Conservation (phyloP, 805 yeast species). For the Monosporozyma servazzii region DNA sequence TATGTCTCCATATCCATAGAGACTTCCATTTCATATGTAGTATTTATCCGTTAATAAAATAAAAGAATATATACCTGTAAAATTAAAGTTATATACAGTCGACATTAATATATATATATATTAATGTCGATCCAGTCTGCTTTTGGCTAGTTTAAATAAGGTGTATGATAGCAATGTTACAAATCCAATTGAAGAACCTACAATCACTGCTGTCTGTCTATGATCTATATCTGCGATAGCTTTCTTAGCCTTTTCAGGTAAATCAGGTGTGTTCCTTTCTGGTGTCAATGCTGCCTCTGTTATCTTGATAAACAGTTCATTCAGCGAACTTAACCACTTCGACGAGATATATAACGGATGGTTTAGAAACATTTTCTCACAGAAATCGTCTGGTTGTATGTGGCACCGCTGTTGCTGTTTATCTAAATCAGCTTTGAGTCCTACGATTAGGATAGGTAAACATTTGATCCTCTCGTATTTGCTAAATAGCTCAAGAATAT, state of each 20-base stretch:
- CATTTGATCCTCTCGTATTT: conserved; percentile 49
- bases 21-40: neutral
- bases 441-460: conserved; percentile 81
- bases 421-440: conserved; percentile 89
- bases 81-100: neutral
- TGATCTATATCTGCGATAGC: conserved; percentile 37
- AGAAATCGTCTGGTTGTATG: conserved; percentile 79
- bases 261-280: conserved; percentile 64
- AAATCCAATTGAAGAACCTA: conserved; percentile 62
- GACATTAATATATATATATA: neutral
- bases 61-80: neutral
- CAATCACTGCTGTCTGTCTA: conserved; percentile 46
- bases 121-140: conserved; percentile 2
- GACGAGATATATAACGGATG: conserved; percentile 90
- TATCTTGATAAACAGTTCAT: conserved; percentile 75
- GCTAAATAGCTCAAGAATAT: conserved; percentile 60
- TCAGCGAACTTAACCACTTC: conserved; percentile 77
- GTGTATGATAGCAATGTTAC: conserved; percentile 55
- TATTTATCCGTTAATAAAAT: neutral
- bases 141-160: conserved; percentile 39
- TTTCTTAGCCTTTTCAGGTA: conserved; percentile 49
- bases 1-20: neutral
- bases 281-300: conserved; percentile 86
- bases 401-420: conserved; percentile 87
- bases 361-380: conserved; percentile 53